These are phyloP conservation scores for Fagopyrum esculentum DNA, from an alignment of 148 eudicot species.

Conservation along the genomic window DNA sequence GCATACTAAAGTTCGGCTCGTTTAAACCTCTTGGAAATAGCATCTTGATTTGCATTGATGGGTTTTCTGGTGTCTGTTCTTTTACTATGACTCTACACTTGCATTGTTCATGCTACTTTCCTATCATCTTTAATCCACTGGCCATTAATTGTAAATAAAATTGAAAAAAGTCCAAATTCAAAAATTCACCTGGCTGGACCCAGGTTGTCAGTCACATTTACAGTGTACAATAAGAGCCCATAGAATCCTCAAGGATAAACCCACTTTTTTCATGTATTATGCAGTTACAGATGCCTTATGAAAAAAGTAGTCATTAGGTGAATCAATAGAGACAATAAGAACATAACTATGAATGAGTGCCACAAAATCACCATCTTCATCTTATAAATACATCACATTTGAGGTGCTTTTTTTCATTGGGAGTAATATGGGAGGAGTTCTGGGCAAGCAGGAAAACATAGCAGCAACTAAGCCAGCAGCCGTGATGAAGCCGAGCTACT, in stretches of 20 bases:
- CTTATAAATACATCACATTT: not conserved
- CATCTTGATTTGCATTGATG: too few relatives aligned
- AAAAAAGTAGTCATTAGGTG: not conserved
- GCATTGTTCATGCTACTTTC: not conserved
- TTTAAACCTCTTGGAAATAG: too few relatives aligned
- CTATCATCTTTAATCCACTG: not conserved
- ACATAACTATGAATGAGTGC: too few relatives aligned
- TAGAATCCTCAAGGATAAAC: not conserved
- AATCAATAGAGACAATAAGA: not conserved
- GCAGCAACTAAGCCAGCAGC: not conserved
- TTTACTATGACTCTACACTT: not conserved
- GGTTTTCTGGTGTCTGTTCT: too few relatives aligned
- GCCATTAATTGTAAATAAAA: not conserved
- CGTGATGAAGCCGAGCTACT: constrained; percentile 7
- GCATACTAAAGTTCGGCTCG: too few relatives aligned
- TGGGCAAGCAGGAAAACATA: not conserved
- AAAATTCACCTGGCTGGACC: not conserved
- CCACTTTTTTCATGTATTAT: not conserved
- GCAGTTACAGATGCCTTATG: not conserved
- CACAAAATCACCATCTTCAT: not conserved
- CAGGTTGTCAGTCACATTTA: not conserved
- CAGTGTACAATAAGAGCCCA: not conserved
- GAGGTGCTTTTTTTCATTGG: not conserved
- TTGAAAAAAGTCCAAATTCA: not conserved
- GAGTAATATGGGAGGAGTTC: not conserved